phyloP scores from a whole-genome alignment of 192 early-diverging fungal genomes.

The Backusella macrospora region DNA sequence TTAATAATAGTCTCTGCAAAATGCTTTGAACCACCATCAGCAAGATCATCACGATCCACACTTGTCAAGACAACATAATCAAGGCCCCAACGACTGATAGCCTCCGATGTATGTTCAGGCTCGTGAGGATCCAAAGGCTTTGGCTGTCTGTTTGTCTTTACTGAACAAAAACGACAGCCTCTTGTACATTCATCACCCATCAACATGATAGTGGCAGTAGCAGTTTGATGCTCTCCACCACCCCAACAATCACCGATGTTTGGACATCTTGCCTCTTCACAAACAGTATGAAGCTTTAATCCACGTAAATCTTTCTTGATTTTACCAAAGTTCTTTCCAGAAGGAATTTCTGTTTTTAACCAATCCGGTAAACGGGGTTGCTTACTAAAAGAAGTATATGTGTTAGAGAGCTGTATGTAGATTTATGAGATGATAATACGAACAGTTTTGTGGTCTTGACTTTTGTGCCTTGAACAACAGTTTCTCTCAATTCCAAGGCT shows the following conservation, averaged over 20 bases:
- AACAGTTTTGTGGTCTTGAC: constrained; percentile 41
- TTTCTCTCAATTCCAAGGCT: constrained; percentile 60
- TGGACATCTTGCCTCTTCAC: constrained; percentile 96
- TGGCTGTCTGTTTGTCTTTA: constrained; percentile 91
- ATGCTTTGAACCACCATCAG: constrained; percentile 90
- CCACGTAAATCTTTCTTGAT: constrained; percentile 94
- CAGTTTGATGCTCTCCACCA: constrained; percentile 88
- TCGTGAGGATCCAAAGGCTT: constrained; percentile 85
- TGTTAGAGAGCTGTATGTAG: background rate
- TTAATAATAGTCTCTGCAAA: constrained; percentile 91
- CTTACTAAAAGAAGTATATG: constrained; percentile 32
- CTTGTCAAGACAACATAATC: constrained; percentile 98
- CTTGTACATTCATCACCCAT: constrained; percentile 99
- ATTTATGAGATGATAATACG: constrained; percentile 3
- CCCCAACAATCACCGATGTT: constrained; percentile 99
- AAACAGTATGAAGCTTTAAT: constrained; percentile 94
- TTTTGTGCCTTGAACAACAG: constrained; percentile 43
- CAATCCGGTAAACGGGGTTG: constrained; percentile 82
- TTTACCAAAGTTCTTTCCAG: constrained; percentile 72
- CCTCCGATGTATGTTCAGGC: constrained; percentile 91
- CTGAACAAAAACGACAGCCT: constrained; percentile 97
- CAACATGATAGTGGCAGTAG: constrained; percentile 98
- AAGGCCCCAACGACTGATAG: constrained; percentile 92
- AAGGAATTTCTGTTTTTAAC: constrained; percentile 94
- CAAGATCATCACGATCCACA: constrained; percentile 95